A percentile compares a stretch with the other conserved stretches of the same genome.
Conservation (phyloP, 108 stramenopile species). For the Parietichytrium sp. region DNA sequence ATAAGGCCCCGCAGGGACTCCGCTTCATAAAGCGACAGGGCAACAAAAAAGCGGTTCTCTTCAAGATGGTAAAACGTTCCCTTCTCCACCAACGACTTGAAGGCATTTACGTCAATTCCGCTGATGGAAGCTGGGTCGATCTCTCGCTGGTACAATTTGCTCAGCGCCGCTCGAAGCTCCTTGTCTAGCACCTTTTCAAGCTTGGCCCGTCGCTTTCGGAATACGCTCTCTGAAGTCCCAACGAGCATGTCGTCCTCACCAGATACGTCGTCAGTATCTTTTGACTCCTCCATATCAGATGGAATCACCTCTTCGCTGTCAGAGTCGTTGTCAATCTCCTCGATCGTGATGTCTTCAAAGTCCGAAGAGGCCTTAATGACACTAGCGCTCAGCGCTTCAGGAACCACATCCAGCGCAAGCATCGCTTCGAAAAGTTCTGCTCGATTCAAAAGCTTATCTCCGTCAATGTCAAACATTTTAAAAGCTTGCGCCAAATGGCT, state of each 20-base stretch:
- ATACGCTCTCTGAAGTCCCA: too few relatives aligned
- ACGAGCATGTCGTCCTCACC: too few relatives aligned
- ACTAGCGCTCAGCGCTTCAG: constrained; percentile 44
- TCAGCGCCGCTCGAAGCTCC: background rate
- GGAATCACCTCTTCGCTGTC: background rate
- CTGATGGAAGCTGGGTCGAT: background rate
- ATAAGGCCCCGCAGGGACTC: constrained; percentile 54
- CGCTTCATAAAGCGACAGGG: constrained; percentile 54
- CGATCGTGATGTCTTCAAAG: constrained; percentile 39
- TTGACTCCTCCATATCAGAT: too few relatives aligned
- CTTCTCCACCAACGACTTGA: constrained; percentile 46
- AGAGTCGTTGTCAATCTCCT: background rate
- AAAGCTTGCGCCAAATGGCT: constrained; percentile 42
- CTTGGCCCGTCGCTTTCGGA: background rate
- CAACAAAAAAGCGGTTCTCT: constrained; percentile 51
- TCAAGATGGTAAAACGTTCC: constrained; percentile 52
- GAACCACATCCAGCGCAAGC: constrained; percentile 50
- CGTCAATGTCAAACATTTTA: constrained; percentile 56
- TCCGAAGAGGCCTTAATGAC: background rate
- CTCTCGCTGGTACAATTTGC: background rate
- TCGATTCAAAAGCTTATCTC: constrained; percentile 47
- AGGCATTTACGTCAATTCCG: constrained; percentile 39
- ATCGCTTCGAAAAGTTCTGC: constrained; percentile 46
- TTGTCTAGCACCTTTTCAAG: background rate
- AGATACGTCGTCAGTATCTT: too few relatives aligned